Percentiles rank a stretch among this genome's conserved stretches.
Conservation (phyloP, 306 rosid species). For the Vicia villosa region DNA sequence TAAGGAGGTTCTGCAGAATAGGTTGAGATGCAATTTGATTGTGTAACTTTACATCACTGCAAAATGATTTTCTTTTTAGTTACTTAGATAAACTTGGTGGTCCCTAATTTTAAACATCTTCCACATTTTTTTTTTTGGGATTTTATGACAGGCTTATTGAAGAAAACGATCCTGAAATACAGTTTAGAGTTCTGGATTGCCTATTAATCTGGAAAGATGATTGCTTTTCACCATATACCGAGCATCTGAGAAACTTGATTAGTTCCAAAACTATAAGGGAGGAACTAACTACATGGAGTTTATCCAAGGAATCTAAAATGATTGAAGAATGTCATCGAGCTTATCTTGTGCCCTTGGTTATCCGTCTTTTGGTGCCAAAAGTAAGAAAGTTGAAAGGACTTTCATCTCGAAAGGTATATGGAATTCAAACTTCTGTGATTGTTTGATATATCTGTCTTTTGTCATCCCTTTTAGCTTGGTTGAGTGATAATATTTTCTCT, state of each 20-base stretch:
- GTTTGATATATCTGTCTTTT: no score
- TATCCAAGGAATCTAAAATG: no score
- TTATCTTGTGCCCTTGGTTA: no score
- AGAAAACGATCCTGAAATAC: conserved; percentile 88
- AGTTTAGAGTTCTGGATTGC: conserved; percentile 78
- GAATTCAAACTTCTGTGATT: no score
- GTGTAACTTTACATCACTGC: conserved; percentile 12
- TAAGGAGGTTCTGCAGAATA: conserved; percentile 72
- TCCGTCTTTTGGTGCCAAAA: no score
- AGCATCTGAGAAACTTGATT: conserved; percentile 72
- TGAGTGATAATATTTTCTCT: no score
- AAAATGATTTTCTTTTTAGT: conserved; percentile 2
- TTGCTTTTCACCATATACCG: conserved; percentile 61
- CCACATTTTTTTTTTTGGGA: conserved; percentile 2
- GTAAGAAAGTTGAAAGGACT: no score
- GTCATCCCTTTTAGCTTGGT: no score
- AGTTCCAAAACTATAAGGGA: conserved; percentile 66
- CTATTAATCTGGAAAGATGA: conserved; percentile 80
- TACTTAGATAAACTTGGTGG: not conserved
- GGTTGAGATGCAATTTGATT: conserved; percentile 52
- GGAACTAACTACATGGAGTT: conserved; percentile 87
- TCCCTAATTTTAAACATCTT: conserved; percentile 11
- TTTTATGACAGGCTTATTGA: conserved; percentile 75
- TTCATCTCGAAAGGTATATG: no score
- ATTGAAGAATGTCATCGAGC: no score